phyloP scores from a whole-genome alignment of 495 filamentous ascomycete genomes.

The Podospora didyma region DNA sequence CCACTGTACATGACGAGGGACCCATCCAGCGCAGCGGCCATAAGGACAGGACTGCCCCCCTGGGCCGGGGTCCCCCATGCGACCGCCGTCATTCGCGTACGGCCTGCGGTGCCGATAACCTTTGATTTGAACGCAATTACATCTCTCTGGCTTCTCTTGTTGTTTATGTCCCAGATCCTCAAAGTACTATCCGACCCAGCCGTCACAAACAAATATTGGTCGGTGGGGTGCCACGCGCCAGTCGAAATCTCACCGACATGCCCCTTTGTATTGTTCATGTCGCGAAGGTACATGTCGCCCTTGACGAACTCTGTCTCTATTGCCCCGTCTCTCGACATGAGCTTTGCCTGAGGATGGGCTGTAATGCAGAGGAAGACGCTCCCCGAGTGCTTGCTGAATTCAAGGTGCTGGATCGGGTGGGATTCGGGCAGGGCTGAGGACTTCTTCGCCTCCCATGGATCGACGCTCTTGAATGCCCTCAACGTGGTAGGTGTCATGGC shows the following conservation, averaged over 20 bases:
- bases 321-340: conserved; percentile 85
- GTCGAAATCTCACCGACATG: conserved; percentile 86
- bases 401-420: conserved; percentile 78
- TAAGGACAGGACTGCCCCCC: conserved; percentile 73
- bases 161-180: conserved; percentile 93
- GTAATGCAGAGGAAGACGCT: conserved; percentile 80
- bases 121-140: conserved; percentile 93
- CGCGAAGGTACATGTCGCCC: conserved; percentile 95
- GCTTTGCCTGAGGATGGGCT: conserved; percentile 82
- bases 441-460: conserved; percentile 73
- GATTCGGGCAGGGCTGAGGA: conserved; percentile 68
- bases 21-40: conserved; percentile 85
- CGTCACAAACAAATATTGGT: conserved; percentile 78
- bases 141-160: conserved; percentile 80
- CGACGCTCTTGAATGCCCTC: conserved; percentile 86
- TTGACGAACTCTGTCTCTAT: conserved; percentile 83
- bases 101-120: conserved; percentile 77
- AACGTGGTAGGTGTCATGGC: conserved; percentile 94
- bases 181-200: conserved; percentile 91
- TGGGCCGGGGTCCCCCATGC: conserved; percentile 78
- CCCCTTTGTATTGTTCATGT: conserved; percentile 95
- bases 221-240: conserved; percentile 82
- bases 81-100: conserved; percentile 90
- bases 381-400: conserved; percentile 81
- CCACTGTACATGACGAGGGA: conserved; percentile 89